Evolutionary conservation across 2,329 filamentous ascomycete genomes (phyloP), one percentile per base, ranked within the genome.

Genomic region (Calcarisporium arbuscula): DNA sequence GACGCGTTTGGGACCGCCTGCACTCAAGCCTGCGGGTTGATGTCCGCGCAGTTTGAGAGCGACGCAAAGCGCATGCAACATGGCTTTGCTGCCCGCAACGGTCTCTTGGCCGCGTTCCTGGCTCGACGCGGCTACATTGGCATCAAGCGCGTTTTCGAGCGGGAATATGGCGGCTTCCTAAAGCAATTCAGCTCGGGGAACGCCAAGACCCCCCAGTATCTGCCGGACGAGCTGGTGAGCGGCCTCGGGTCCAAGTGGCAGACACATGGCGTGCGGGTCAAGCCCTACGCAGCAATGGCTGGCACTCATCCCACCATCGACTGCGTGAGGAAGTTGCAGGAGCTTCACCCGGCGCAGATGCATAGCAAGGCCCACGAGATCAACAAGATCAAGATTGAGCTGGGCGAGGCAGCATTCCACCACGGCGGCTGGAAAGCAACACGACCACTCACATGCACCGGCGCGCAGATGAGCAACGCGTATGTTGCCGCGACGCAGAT

Each of bases 21-120:
- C 35, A 64, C 57, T 1, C 60, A 66, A 38, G 54, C 56, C 5
- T 47, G 58, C 27, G 60, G 58, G 3, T 43, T 63, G 5, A 66
- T 66, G 60, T 53, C 56, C 3, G 63, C 61, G 5, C 58, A 65
- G 39, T 67, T 57, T 36, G 64, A 59, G 28, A 56, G 56, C n/a
- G 56, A 60, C 38, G 54, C 60, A 1, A 69, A 68, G 45, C 56
- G 62, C 3, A 62, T 67, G 56, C 63, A 68, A 42, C 64, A 68
- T 38, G 64, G 56, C 5, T 68, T 68, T 40, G 62, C 63, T 1
- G 56, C 64, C 6, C 54, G 64, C 6, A 66, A 60, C 36, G 63
- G 63, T 2, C 50, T 68, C 1, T 52, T 67, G 12, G 59, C 48
- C 0, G 54, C 61, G 1, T 34, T 67, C 3, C 40, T 68, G 19